Percentiles rank a stretch among this genome's conserved stretches.
Conservation (phyloP, 148 eudicot genomes). For the Pharnaceum exiguum region DNA sequence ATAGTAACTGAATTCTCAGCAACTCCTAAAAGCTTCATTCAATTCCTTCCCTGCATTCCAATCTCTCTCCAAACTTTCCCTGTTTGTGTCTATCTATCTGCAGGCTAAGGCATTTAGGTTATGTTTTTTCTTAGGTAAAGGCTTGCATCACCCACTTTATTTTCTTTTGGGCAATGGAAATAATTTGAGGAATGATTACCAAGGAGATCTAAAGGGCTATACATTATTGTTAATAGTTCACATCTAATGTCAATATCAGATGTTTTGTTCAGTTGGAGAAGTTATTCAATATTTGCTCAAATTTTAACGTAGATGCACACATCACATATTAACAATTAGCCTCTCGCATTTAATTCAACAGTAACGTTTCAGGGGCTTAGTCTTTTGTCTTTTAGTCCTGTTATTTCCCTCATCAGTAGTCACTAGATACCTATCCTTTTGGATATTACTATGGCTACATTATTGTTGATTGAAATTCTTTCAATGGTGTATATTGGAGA, state of each 20-base stretch:
- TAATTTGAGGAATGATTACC: slow-evolving; percentile 5
- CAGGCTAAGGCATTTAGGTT: slow-evolving; percentile 12
- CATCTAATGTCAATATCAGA: slow-evolving; percentile 22
- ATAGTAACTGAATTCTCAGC: slow-evolving; percentile 19
- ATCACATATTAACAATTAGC: neutral
- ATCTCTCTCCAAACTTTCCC: slow-evolving; percentile 8
- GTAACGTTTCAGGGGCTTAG: neutral
- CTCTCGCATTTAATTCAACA: neutral
- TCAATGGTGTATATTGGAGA: neutral
- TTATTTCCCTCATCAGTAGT: neutral
- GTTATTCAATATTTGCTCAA: neutral
- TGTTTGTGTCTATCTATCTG: slow-evolving; percentile 21
- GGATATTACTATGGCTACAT: neutral
- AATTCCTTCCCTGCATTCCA: slow-evolving; percentile 11
- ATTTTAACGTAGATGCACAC: neutral
- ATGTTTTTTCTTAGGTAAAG: slow-evolving; percentile 1
- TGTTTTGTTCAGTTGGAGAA: neutral
- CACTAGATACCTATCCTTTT: neutral
- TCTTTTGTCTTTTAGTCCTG: slow-evolving; percentile 8
- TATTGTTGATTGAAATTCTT: neutral
- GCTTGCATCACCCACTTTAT: neutral
- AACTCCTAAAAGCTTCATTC: slow-evolving; percentile 14
- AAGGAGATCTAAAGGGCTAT: slow-evolving; percentile 15
- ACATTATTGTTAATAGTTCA: slow-evolving; percentile 31
- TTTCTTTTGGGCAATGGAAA: neutral